Conservation (phyloP, 164 flowering plant species). For the Piper betle region DNA sequence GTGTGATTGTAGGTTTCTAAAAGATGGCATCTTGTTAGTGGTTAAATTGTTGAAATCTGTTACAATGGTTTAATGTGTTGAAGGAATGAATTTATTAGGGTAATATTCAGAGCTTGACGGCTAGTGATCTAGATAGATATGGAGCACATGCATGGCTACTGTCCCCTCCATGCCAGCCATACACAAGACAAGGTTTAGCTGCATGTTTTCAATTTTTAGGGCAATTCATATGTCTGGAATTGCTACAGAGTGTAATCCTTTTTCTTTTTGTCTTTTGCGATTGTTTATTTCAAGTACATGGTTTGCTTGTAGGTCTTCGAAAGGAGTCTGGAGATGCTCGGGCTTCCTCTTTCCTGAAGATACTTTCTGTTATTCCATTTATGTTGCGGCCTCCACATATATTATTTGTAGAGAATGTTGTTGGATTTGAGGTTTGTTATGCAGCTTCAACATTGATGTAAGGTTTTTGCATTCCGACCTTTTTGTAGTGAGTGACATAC, state of each 20-base stretch:
- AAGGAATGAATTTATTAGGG: constrained; percentile 31
- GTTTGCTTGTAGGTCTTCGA: constrained; percentile 51
- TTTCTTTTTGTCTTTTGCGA: not conserved
- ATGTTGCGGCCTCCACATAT: constrained; percentile 45
- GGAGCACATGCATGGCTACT: constrained; percentile 83
- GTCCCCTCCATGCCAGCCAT: constrained; percentile 98
- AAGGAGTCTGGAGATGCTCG: constrained; percentile 91
- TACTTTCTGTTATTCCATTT: constrained; percentile 64
- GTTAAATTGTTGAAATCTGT: not conserved
- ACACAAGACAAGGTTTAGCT: constrained; percentile 85
- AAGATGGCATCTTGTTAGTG: not conserved
- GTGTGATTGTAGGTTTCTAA: too few species aligned
- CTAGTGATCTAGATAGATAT: constrained; percentile 66
- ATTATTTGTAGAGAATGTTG: constrained; percentile 94
- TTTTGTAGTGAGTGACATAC: constrained; percentile 1
- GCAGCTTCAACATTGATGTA: not conserved
- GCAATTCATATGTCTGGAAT: not conserved
- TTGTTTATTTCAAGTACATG: not conserved
- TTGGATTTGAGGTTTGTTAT: constrained; percentile 83
- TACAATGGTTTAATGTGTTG: not conserved
- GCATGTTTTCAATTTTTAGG: not conserved
- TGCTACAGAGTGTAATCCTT: not conserved
- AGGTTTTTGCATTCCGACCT: not conserved
- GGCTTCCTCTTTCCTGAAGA: constrained; percentile 76
- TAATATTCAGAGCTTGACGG: constrained; percentile 76